phyloP scores from a whole-genome alignment of 2,329 filamentous ascomycete genomes.

The Pseudogymnoascus destructans region DNA sequence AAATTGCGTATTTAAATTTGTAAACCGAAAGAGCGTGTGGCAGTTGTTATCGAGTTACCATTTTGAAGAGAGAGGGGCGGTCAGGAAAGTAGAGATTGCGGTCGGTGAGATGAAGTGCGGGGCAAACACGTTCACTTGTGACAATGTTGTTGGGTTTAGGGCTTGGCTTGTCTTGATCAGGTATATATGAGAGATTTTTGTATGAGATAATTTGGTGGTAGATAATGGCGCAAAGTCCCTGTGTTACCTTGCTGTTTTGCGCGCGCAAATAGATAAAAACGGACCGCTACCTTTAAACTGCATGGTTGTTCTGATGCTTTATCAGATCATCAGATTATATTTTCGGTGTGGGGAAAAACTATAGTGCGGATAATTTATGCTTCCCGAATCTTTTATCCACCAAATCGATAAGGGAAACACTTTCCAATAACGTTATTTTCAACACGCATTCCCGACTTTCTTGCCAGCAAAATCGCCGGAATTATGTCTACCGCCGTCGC shows the following conservation, averaged over 20 bases:
- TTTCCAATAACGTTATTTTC: conserved; percentile 3
- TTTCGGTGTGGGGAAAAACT: background rate
- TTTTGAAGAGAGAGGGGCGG: conserved; percentile 17
- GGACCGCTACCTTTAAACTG: background rate
- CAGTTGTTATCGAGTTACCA: conserved; percentile 21
- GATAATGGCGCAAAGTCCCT: conserved; percentile 1
- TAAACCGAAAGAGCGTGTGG: conserved; percentile 12
- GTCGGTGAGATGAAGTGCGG: background rate
- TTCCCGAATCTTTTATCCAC: conserved; percentile 9
- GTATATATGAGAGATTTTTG: background rate
- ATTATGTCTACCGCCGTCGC: background rate
- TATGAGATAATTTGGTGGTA: conserved; percentile 10
- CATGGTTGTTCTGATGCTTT: background rate
- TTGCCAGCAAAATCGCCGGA: background rate
- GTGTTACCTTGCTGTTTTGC: background rate
- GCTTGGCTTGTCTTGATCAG: conserved; percentile 4
- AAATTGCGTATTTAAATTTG: background rate
- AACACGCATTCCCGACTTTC: background rate
- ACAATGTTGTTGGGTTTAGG: background rate
- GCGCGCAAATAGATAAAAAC: background rate
- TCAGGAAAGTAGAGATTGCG: conserved; percentile 16
- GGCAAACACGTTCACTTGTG: background rate
- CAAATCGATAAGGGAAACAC: conserved; percentile 7
- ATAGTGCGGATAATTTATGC: conserved; percentile 8
- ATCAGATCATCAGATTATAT: conserved; percentile 9